Evolutionary conservation across 805 yeast genomes (phyloP).

Genomic region (Scheffersomyces ergatensis): DNA sequence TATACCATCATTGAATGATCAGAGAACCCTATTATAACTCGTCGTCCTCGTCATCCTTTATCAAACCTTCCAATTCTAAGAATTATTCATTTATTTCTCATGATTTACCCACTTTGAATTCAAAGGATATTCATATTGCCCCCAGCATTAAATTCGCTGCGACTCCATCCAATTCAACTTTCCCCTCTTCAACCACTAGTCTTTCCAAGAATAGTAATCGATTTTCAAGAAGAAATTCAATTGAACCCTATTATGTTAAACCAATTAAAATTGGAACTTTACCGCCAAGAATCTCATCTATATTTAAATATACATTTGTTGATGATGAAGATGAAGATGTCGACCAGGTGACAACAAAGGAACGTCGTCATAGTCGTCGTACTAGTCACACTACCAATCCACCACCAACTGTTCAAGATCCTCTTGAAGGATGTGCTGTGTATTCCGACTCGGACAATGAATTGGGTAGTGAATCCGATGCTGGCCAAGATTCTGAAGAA

Average conservation of each 20-base stretch:
- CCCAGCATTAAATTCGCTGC: background rate
- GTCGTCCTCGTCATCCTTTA: slow-evolving; percentile 1
- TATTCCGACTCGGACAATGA: slow-evolving; percentile 3
- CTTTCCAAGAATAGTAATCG: background rate
- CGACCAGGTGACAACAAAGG: background rate
- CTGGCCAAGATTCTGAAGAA: too few relatives aligned
- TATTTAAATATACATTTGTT: slow-evolving; percentile 2
- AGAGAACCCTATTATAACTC: slow-evolving; percentile 13
- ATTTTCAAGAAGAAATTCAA: slow-evolving; percentile 6
- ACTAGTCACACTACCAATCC: background rate
- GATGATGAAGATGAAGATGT: slow-evolving; percentile 1
- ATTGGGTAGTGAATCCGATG: slow-evolving; percentile 1
- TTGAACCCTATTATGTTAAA: slow-evolving; percentile 16
- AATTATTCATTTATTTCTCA: slow-evolving; percentile 7
- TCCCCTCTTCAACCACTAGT: background rate
- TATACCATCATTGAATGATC: slow-evolving; percentile 3
- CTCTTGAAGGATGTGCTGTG: slow-evolving; percentile 8
- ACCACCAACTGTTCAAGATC: too few relatives aligned
- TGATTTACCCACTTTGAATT: slow-evolving; percentile 5
- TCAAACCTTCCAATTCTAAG: slow-evolving; percentile 10
- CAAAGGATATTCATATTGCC: background rate
- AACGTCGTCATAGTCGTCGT: background rate
- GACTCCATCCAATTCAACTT: background rate
- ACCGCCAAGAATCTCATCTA: slow-evolving; percentile 3
- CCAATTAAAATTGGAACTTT: background rate